A percentile compares a stretch with the other conserved stretches of the same genome.
Evolutionary conservation across 345 rosid genomes (phyloP).

Genomic region (Populus davidiana): DNA sequence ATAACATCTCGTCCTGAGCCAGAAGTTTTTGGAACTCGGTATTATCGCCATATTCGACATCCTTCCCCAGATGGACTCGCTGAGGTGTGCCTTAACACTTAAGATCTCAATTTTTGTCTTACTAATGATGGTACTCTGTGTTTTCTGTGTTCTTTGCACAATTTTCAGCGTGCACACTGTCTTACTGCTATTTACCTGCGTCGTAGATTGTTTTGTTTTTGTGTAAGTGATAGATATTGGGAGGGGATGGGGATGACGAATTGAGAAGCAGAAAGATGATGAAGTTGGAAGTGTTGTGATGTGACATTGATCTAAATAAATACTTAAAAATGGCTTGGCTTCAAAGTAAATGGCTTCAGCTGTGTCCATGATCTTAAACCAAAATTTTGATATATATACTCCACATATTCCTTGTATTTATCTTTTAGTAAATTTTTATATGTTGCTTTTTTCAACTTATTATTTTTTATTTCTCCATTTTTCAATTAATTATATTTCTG

Average conservation of each 20-base stretch:
- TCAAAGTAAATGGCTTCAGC: background rate
- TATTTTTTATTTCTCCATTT: background rate
- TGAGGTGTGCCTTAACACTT: slow-evolving; percentile 50
- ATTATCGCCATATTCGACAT: slow-evolving; percentile 64
- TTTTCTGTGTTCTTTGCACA: background rate
- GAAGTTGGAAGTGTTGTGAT: background rate
- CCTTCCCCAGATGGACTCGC: slow-evolving; percentile 82
- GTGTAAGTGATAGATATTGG: too few relatives aligned
- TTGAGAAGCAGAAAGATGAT: background rate
- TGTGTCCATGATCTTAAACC: background rate
- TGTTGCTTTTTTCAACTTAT: background rate
- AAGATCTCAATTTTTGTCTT: background rate
- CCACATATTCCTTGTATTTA: background rate
- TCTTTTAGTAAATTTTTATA: background rate
- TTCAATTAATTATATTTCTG: background rate
- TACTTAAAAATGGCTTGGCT: background rate
- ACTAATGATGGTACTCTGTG: background rate
- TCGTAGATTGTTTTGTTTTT: background rate
- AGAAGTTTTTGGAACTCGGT: slow-evolving; percentile 49
- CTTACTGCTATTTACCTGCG: background rate
- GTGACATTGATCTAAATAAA: background rate
- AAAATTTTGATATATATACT: background rate
- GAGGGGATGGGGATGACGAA: background rate
- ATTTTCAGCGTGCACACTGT: background rate
- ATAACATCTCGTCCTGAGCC: slow-evolving; percentile 36